These are phyloP conservation scores for Penium margaritaceum DNA, from an alignment of 139 green algal genomes.

Conservation along the genomic window DNA sequence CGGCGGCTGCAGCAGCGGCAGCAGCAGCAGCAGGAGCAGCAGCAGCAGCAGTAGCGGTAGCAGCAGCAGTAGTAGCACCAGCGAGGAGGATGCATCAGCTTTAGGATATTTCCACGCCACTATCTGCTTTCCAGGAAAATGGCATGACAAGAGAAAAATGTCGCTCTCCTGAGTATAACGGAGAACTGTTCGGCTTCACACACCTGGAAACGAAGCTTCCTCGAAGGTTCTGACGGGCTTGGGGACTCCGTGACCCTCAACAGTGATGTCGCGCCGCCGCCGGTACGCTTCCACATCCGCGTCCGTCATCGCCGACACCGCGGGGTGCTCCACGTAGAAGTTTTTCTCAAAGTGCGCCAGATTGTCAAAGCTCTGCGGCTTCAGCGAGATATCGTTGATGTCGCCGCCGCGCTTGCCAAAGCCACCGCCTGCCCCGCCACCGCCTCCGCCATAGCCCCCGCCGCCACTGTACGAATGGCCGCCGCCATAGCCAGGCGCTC, in stretches of 20 bases:
- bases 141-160: no score
- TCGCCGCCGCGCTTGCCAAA: slow-evolving; percentile 44
- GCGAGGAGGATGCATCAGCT: no score
- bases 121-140: no score
- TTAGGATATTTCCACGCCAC: no score
- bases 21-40: no score
- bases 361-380: slow-evolving; percentile 67
- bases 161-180: no score
- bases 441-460: background rate
- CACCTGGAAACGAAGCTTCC: slow-evolving; percentile 69
- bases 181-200: no score
- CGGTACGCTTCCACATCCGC: slow-evolving; percentile 70
- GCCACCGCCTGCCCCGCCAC: slow-evolving; percentile 19
- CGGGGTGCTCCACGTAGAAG: slow-evolving; percentile 81
- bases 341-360: slow-evolving; percentile 83
- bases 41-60: no score
- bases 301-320: slow-evolving; percentile 60
- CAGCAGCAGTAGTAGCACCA: no score
- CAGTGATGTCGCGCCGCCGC: slow-evolving; percentile 55
- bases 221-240: slow-evolving; percentile 68
- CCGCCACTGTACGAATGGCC: background rate
- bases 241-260: slow-evolving; percentile 57
- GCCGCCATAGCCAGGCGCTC: slow-evolving; percentile 34
- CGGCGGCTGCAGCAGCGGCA: no score
- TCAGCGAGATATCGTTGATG: slow-evolving; percentile 66